Evolutionary conservation across 805 yeast genomes (phyloP).

Genomic region (Schwanniomyces occidentalis): DNA sequence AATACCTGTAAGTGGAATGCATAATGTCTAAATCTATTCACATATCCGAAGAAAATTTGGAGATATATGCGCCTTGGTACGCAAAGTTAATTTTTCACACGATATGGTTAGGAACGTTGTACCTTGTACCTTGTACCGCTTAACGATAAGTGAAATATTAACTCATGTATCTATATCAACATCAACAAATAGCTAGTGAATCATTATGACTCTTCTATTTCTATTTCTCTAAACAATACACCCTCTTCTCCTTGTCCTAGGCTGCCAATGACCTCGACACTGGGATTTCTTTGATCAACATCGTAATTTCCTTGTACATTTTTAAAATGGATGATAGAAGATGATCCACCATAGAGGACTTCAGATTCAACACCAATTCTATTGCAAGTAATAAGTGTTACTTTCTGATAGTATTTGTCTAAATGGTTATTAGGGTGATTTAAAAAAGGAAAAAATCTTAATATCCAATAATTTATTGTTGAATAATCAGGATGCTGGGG

Average conservation of each 20-base stretch:
- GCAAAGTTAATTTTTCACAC: no score
- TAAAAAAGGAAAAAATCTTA: conserved; percentile 65
- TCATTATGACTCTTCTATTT: no score
- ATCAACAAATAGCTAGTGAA: no score
- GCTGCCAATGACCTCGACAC: conserved; percentile 55
- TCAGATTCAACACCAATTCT: conserved; percentile 77
- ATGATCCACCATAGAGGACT: conserved; percentile 67
- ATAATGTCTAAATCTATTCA: no score
- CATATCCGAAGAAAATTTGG: no score
- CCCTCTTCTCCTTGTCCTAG: conserved; percentile 70
- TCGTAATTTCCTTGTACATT: conserved; percentile 22
- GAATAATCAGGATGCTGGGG: conserved; percentile 43
- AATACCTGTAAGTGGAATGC: no score
- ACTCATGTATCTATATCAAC: no score
- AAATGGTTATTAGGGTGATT: conserved; percentile 30
- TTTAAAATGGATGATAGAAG: conserved; percentile 56
- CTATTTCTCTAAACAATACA: conserved; percentile 58
- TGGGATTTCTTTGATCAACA: conserved; percentile 45
- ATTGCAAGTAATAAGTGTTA: conserved; percentile 58
- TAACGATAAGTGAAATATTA: no score
- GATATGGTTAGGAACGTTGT: no score
- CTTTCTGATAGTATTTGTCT: conserved; percentile 21
- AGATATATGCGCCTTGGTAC: no score
- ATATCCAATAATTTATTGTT: conserved; percentile 72
- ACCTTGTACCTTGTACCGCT: no score